Percentiles rank a stretch among this genome's conserved stretches.
These are phyloP conservation scores for Trifolium repens DNA, from an alignment of 306 rosid genomes.

Conservation along the genomic window DNA sequence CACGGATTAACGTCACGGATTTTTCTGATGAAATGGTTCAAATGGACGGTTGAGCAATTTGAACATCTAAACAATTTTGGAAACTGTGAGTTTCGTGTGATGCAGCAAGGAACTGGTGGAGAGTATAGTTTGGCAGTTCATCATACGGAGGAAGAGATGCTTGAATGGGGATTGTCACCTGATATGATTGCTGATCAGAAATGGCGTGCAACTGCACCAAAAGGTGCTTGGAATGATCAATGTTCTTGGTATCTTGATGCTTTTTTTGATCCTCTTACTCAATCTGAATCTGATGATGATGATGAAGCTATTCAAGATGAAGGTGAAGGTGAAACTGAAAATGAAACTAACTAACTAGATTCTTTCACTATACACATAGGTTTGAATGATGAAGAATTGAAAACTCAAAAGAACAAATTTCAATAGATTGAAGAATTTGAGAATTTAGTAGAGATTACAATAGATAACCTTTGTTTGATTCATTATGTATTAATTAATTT, in stretches of 20 bases:
- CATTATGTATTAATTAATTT: too few species aligned
- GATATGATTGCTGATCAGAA: slow-evolving; percentile 89
- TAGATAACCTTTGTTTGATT: too few species aligned
- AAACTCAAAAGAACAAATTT: slow-evolving; percentile 4
- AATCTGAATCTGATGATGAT: slow-evolving; percentile 51
- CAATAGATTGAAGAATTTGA: background rate
- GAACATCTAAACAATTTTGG: slow-evolving; percentile 77
- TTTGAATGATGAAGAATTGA: too few species aligned
- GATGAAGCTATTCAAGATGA: slow-evolving; percentile 43
- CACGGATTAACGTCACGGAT: slow-evolving; percentile 86
- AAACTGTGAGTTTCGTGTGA: slow-evolving; percentile 75
- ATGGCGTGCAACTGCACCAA: slow-evolving; percentile 67
- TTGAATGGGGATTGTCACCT: slow-evolving; percentile 84
- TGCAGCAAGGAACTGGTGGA: slow-evolving; percentile 86
- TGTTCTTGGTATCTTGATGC: slow-evolving; percentile 81
- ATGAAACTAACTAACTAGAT: background rate
- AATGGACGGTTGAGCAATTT: slow-evolving; percentile 93
- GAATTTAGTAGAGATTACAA: background rate
- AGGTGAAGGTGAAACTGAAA: slow-evolving; percentile 7
- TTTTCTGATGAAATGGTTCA: slow-evolving; percentile 96
- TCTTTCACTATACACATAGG: background rate
- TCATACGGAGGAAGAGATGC: slow-evolving; percentile 75
- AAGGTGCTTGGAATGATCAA: slow-evolving; percentile 73
- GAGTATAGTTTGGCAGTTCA: slow-evolving; percentile 88
- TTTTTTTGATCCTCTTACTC: slow-evolving; percentile 65